Percentiles rank a stretch among this genome's conserved stretches.
Evolutionary conservation across 176 grass and related monocot genomes (phyloP).

Genomic region (Poa pratensis): DNA sequence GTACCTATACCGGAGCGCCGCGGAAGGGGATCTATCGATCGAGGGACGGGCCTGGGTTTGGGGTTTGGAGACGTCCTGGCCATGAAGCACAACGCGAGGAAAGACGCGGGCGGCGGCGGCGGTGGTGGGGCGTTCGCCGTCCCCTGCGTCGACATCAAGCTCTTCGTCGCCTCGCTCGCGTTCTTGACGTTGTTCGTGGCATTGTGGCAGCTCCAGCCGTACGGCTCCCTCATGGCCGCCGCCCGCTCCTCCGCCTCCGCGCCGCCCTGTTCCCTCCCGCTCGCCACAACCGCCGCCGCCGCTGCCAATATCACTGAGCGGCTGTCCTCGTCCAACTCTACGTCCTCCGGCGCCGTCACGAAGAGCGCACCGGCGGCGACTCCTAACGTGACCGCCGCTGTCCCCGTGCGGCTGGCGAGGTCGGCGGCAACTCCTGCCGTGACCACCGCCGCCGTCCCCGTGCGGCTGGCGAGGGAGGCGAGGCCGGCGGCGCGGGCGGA

Average conservation of each 20-base stretch:
- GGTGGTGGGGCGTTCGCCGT: constrained; percentile 46
- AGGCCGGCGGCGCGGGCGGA: neutral
- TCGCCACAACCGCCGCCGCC: constrained; percentile 1
- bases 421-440: neutral
- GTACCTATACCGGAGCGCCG: too few relatives aligned
- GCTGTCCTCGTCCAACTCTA: constrained; percentile 10
- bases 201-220: constrained; percentile 89
- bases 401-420: neutral
- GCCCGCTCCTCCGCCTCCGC: constrained; percentile 46
- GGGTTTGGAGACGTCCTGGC: neutral
- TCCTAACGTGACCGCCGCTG: neutral
- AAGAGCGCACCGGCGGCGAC: neutral
- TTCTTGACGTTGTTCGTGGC: constrained; percentile 75
- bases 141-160: constrained; percentile 78
- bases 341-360: neutral
- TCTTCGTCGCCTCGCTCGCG: constrained; percentile 68
- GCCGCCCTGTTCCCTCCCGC: constrained; percentile 15
- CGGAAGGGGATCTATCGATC: too few relatives aligned
- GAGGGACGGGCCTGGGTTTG: too few relatives aligned
- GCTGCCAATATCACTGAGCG: neutral
- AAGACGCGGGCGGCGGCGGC: constrained; percentile 57
- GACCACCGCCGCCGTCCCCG: neutral
- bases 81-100: constrained; percentile 63
- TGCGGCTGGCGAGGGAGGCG: neutral
- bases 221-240: constrained; percentile 56